phyloP scores from a whole-genome alignment of 2,329 filamentous ascomycete genomes.

The Eutypa lata region DNA sequence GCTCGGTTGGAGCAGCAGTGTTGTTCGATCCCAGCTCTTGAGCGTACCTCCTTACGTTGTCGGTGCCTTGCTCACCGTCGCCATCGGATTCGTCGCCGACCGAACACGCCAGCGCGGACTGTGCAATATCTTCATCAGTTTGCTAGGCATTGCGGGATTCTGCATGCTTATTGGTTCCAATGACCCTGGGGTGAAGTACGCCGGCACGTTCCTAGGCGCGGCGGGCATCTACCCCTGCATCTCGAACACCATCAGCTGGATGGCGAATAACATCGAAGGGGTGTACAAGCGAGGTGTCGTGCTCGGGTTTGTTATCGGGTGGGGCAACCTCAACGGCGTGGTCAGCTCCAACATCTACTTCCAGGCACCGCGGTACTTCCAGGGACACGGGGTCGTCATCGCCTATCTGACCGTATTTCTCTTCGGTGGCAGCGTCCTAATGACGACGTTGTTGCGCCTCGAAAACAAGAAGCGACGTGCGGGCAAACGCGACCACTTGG shows the following conservation, averaged over 20 bases:
- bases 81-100: slow-evolving; percentile 74
- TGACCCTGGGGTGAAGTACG: slow-evolving; percentile 70
- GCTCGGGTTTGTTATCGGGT: slow-evolving; percentile 83
- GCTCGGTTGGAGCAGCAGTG: slow-evolving; percentile 39
- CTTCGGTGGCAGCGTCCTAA: slow-evolving; percentile 64
- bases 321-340: slow-evolving; percentile 89
- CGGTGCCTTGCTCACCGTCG: slow-evolving; percentile 66
- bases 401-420: slow-evolving; percentile 70
- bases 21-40: slow-evolving; percentile 66
- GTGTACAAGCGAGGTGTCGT: slow-evolving; percentile 93
- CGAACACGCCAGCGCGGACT: slow-evolving; percentile 68
- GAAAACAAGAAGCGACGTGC: slow-evolving; percentile 67
- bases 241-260: slow-evolving; percentile 84
- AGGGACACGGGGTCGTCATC: slow-evolving; percentile 73
- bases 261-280: slow-evolving; percentile 83
- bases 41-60: slow-evolving; percentile 73
- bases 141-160: slow-evolving; percentile 77
- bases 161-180: slow-evolving; percentile 69
- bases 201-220: slow-evolving; percentile 78
- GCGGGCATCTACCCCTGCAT: slow-evolving; percentile 88
- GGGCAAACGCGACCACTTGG: slow-evolving; percentile 62
- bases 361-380: slow-evolving; percentile 61
- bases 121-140: slow-evolving; percentile 73
- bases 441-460: slow-evolving; percentile 56
- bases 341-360: slow-evolving; percentile 79